Base-by-base conservation (phyloP, 2,329 filamentous ascomycete genomes). In the Lecanosticta acicola region DNA sequence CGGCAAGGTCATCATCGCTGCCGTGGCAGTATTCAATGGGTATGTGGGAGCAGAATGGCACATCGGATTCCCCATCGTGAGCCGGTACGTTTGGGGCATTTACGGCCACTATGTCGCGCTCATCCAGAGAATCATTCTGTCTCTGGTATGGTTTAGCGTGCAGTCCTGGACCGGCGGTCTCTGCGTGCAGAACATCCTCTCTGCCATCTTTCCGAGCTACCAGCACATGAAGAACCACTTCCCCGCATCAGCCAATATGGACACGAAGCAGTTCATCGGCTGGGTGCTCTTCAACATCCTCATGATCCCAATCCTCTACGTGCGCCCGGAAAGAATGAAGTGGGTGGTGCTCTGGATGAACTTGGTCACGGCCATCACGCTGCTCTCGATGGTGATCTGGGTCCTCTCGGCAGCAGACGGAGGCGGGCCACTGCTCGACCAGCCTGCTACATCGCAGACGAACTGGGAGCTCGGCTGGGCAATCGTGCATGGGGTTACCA, bases 111-210 rank as follows among this genome's bases (percentile, higher is more conserved):
- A 78, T 57, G 62, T 79, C 19, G 70, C 75, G 10, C 73, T 79
- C 39, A 54, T 79, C 4, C 77, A 74, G 0, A 69, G 76, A 9
- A 68, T 71, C 14, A 71, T 79, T 32, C 68, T 79, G 3, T 75
- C 74, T 16, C 39, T 59, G 9, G 58, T 60, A 59, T 32, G 65
- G 59, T 79, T 83, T 42, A 77, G 80, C 0, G 81, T 85, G 35
- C 79, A 84, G 54, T 78, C 76, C 26, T 78, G 79, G 54, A 81
- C 81, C 52, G 81, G 81, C 0, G 79, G 75, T 0, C 74, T 78
- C 47, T 69, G 71, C 0, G 66, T 77, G 2, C 66, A 68, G 14
- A 72, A 73, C 32, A 75, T 78, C 59, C 59, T 79, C 1, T 70
- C 69, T 2, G 73, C 76, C 1, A 78, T 80, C 52, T 81, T 78